Percentiles rank a stretch among this genome's conserved stretches.
Evolutionary conservation across 331 rosid species (phyloP).

Genomic region (Rhamnella rubrinervis): DNA sequence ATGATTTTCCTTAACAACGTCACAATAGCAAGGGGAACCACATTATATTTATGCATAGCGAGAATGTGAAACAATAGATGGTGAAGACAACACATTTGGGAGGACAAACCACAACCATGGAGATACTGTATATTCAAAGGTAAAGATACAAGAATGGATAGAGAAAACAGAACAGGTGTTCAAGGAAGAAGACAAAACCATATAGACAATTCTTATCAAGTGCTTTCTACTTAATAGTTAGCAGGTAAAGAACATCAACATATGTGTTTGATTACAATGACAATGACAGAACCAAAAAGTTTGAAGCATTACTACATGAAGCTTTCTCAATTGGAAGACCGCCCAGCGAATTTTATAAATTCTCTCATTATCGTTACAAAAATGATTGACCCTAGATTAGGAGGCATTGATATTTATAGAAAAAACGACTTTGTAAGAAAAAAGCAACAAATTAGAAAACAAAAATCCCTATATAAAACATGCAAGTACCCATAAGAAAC

Average conservation of each 20-base stretch:
- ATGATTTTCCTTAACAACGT: too few relatives aligned
- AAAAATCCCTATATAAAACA: constrained; percentile 1
- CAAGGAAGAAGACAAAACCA: too few relatives aligned
- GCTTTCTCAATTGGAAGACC: neutral
- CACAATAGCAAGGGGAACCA: too few relatives aligned
- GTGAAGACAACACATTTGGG: too few relatives aligned
- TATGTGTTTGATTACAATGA: neutral
- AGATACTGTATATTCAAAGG: too few relatives aligned
- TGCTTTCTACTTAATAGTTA: neutral
- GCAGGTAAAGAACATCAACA: neutral
- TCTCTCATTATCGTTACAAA: neutral
- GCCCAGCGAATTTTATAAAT: neutral
- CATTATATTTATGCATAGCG: too few relatives aligned
- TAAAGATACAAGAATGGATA: too few relatives aligned
- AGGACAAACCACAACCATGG: too few relatives aligned
- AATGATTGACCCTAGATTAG: neutral
- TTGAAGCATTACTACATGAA: too few relatives aligned
- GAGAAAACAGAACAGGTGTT: too few relatives aligned
- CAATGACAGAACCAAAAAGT: neutral
- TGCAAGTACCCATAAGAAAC: constrained; percentile 72
- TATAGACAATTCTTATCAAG: neutral
- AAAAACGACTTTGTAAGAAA: too few relatives aligned
- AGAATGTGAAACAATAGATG: too few relatives aligned
- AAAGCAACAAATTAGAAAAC: neutral
- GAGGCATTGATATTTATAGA: neutral